Conservation (phyloP, 1,284 basidiomycete genomes). For the Cutaneotrichosporon dermatis region DNA sequence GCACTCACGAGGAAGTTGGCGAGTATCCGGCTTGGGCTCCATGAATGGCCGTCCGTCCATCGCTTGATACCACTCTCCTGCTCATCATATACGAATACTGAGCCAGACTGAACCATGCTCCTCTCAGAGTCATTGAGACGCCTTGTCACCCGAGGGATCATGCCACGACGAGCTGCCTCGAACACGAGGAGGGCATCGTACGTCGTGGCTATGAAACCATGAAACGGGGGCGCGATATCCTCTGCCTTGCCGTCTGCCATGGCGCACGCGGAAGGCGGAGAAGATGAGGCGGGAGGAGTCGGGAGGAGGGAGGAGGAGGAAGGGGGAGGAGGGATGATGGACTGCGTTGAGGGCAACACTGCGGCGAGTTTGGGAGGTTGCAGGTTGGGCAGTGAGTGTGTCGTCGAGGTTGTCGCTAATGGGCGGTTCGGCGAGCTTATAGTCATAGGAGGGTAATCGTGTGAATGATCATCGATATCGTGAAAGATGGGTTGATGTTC, state of each 20-base stretch:
- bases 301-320: conserved; percentile 1
- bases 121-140: conserved; percentile 88
- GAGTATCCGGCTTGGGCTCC: conserved; percentile 64
- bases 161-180: conserved; percentile 82
- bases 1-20: conserved; percentile 75
- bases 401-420: background rate
- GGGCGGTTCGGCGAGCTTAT: background rate
- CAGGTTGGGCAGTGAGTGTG: background rate
- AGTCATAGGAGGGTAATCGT: background rate
- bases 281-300: conserved; percentile 2
- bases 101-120: conserved; percentile 86
- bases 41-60: conserved; percentile 96
- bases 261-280: background rate
- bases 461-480: background rate
- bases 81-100: conserved; percentile 97
- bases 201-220: conserved; percentile 89
- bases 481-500: background rate
- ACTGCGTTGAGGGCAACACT: conserved; percentile 1
- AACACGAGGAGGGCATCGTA: conserved; percentile 93
- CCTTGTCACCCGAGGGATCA: conserved; percentile 89
- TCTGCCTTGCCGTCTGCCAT: conserved; percentile 23
- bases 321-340: background rate
- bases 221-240: conserved; percentile 63
- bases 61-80: conserved; percentile 95
- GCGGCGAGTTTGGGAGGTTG: background rate